Base-by-base conservation (phyloP, 148 eudicot species). In the Fallopia convolvulus region DNA sequence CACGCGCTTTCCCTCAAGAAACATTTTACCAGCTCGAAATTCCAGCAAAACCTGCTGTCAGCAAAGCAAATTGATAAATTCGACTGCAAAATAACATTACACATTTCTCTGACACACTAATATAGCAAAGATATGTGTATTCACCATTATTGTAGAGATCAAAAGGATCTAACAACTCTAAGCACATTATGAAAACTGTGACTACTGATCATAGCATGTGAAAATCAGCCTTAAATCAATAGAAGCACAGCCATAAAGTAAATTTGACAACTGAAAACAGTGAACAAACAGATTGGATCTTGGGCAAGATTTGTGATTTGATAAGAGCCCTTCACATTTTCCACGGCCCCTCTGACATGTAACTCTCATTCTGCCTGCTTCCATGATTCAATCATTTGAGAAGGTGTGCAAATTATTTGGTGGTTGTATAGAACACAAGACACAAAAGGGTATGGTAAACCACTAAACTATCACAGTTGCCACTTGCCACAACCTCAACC, bases 11-110 rank as follows among this genome's bases (percentile, higher is more conserved):
- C 99, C 99, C 76, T 95, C 93, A 61, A 92, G 72, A 74, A 58
- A 47, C 99, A 95, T 92, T 88, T 93, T 95, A 77, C 99, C 99
- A 75, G 99, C 99, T 74, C 97, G 94, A 76, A 95, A 92, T 82
- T 91, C 94, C 86, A 95, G 52, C 81, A 91, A 77, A 33, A 82
- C 77, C 53, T 88, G 93, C 92, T 95, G 89, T 46, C 17, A 48
- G 55, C 50, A 73, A 73, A 73, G 32, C 52, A 73, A 73, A 73
- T 26, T 10, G 14, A 17, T 44, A 44, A 44, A 26, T 42, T 10
- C 4, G 21, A 33, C 70, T 18, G 30, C 39, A 61, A 30, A 61
- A 63, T 40, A 63, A 18, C 14, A 26, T 63, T 63, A 10, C 36
- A 10, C 70, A 63, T 26, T 63, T 63, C 30, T 63, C 39, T 40